phyloP scores from a whole-genome alignment of 805 yeast species.

The Spathaspora girioi region DNA sequence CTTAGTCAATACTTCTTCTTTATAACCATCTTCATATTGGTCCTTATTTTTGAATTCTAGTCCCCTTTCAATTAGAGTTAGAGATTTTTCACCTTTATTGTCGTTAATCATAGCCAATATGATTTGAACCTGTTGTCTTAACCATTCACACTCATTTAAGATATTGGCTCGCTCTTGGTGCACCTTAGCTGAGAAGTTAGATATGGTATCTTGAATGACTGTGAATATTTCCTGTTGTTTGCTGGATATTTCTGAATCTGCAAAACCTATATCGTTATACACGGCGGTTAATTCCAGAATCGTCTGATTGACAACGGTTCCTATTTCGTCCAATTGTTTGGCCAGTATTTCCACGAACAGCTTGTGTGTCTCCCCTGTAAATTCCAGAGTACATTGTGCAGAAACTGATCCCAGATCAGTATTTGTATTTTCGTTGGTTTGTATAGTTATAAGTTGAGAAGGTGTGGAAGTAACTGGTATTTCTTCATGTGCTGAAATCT shows the following conservation, averaged over 20 bases:
- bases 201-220: slow-evolving; percentile 46
- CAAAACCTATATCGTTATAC: slow-evolving; percentile 53
- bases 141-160: slow-evolving; percentile 43
- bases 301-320: slow-evolving; percentile 32
- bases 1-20: slow-evolving; percentile 20
- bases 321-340: slow-evolving; percentile 27
- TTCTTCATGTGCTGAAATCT: neutral
- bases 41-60: slow-evolving; percentile 25
- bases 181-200: slow-evolving; percentile 29
- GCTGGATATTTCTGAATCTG: slow-evolving; percentile 43
- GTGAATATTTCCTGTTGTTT: slow-evolving; percentile 50
- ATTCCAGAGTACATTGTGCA: neutral
- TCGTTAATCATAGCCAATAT: slow-evolving; percentile 40
- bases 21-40: slow-evolving; percentile 27
- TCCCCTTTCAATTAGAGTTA: slow-evolving; percentile 23
- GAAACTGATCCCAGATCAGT: neutral
- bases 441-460: neutral
- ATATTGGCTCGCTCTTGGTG: slow-evolving; percentile 36
- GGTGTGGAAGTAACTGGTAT: neutral
- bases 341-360: neutral
- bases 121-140: slow-evolving; percentile 38
- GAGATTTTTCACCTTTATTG: slow-evolving; percentile 22
- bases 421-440: neutral
- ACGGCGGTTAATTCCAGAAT: slow-evolving; percentile 41
- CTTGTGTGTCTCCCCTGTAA: neutral